Base-by-base conservation (phyloP, 306 rosid genomes). In the Mimosa pudica region DNA sequence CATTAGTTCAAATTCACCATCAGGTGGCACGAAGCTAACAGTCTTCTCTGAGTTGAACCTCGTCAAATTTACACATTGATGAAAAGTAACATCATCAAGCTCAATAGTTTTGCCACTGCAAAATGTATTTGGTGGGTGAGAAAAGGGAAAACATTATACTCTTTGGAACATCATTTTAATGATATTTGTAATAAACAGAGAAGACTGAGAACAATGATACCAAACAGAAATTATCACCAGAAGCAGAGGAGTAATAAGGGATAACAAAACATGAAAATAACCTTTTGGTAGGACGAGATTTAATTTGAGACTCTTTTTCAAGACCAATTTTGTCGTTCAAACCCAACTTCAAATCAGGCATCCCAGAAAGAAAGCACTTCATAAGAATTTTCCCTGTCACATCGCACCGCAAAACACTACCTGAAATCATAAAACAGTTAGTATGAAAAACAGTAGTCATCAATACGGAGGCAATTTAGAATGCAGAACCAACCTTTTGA, bases 301-400 rank as follows among this genome's bases (percentile, higher is more conserved):
- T 91, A 69, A 93, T 76, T 82, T 91, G 89, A 11, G 98, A 89
- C 83, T 93, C 98, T 83, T 91, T 93, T 88, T 93, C 98, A 33
- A 93, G 94, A 74, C 98, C 98, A 85, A 93, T 89, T 86, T 91
- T 93, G 80, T 93, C 98, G 84, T 91, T 93, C 76, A 93, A 84
- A 70, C 98, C 98, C 91, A 93, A 91, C 93, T 91, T 93, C 76
- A 93, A 82, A 85, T 89, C 98, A 77, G 98, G 98, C 98, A 93
- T 93, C 79, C 98, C 98, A 84, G 98, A 93, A 38, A 93, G 97
- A 75, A 93, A 91, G 89, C 98, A 93, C 84, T 91, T 93, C 98
- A 91, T 93, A 48, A 93, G 92, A 83, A 93, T 77, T 89, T 93
- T 93, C 82, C 98, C 98, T 41, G 97, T 89, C 44, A 93, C 98